Base-by-base conservation (phyloP, 495 filamentous ascomycete genomes). In the Penicillium desertorum region DNA sequence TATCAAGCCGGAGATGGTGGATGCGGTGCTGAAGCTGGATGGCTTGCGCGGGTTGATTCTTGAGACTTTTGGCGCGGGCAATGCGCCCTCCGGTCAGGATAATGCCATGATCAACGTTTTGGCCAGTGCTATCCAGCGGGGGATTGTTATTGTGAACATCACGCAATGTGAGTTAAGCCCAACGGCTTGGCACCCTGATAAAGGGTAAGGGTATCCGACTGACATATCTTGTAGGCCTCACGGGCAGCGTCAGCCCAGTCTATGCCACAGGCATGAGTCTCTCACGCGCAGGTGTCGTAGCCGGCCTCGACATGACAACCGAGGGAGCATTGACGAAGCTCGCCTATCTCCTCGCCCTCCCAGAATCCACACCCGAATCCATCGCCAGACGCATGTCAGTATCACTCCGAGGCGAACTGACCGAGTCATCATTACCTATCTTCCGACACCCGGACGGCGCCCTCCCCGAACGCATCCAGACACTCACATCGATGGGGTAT, bases 51-150 rank as follows among this genome's bases (percentile, higher is more conserved):
- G 94, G 0, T 73, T 98, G 42, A 86, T 98, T 19, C 78, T 98
- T 25, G 92, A 97, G 77, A 97, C 94, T 0, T 98, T 97, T 71
- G 94, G 94, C 30, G 89, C 92, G 59, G 94, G 94, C 30, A 98
- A 97, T 70, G 90, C 93, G 0, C 94, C 94, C 2, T 86, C 85
- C 32, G 90, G 90, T 6, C 84, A 85, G 34, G 94, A 98, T 70
- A 88, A 86, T 23, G 86, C 85, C 45, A 77, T 98, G 69, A 95
- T 89, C 44, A 86, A 86, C 36, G 89, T 95, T 17, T 82, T 98
- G 65, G 80, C 82, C 16, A 79, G 82, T 25, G 94, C 91, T 12
- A 88, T 96, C 41, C 72, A 83, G 56, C 80, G 89, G 56, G 94
- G 91, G 5, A 88, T 92, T 50, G 84, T 96, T 10, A 88, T 98